Evolutionary conservation across 371 early-diverging fungal genomes (phyloP), one percentile per base, ranked within the genome.

Genomic region (Entomophthora muscae): DNA sequence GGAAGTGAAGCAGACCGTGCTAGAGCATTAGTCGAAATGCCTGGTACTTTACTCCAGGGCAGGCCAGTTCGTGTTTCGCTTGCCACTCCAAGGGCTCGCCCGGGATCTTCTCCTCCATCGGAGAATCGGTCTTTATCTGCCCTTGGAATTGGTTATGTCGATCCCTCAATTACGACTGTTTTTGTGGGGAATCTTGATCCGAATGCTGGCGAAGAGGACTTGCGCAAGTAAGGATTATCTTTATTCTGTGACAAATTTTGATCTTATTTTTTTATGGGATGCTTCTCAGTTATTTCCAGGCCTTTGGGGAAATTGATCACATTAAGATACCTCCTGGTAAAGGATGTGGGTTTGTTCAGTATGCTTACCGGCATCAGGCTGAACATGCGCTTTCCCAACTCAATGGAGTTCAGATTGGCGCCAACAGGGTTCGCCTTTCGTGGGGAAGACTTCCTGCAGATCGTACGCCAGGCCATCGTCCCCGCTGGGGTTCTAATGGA

Each of bases 271-370:
- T 42, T 29, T 52, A 42, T 42, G 42, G 42, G 42, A n/a, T 42
- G 5, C 42, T 42, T 17, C 17, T 42, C 32, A 68, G 69, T 5
- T 78, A 78, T 64, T 95, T 95, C 70, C 72, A 79, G 30, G 82
- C 82, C 33, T 91, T 89, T 76, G 95, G 95, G 42, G 90, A 88
- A 32, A 88, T 95, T 32, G 78, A 78, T 0, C 86, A 91, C 72
- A 87, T 88, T 68, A 93, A 93, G 70, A 91, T 95, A 64, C 93
- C 94, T 23, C 84, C 86, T 22, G 90, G 90, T 51, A 92, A 91
- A 68, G 88, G 90, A 3, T 95, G 95, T 73, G 95, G 93, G 2
- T 95, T 95, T 76, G 92, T 95, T 26, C 89, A 89, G 64, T 95
- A 81, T 71, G 83, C 81, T 2, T 80, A 84, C 57, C 78, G 92